These are phyloP conservation scores for Manihot esculenta DNA, from an alignment of 441 rosid species.

Conservation along the genomic window DNA sequence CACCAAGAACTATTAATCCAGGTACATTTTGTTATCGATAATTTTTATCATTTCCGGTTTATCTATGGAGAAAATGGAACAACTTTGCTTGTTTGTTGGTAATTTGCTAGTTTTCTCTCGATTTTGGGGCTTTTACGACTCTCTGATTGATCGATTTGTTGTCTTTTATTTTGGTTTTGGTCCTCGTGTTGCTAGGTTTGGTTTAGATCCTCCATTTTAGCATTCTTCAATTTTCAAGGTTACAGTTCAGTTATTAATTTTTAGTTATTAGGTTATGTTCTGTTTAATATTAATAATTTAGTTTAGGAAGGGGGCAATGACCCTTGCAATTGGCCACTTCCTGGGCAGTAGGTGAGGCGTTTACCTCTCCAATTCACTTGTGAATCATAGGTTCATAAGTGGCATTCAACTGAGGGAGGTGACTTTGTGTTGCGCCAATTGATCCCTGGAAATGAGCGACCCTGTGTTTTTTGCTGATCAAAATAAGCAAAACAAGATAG, in stretches of 20 bases:
- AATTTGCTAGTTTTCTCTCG: neutral
- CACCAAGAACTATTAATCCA: conserved; percentile 21
- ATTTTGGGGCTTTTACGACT: neutral
- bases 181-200: neutral
- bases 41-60: neutral
- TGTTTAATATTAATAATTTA: neutral
- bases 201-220: neutral
- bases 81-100: neutral
- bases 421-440: neutral
- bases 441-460: neutral
- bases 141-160: neutral
- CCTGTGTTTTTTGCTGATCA: neutral
- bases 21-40: conserved; percentile 15
- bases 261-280: neutral
- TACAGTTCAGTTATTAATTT: neutral
- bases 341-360: too few species aligned
- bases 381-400: neutral
- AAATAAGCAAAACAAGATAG: neutral
- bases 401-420: neutral
- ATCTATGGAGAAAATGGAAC: neutral
- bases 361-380: neutral
- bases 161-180: neutral
- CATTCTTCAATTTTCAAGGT: neutral
- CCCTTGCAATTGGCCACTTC: too few species aligned
- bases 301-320: too few species aligned